These are phyloP conservation scores for Limonium bicolor DNA, from an alignment of 148 eudicot species.

Conservation along the genomic window DNA sequence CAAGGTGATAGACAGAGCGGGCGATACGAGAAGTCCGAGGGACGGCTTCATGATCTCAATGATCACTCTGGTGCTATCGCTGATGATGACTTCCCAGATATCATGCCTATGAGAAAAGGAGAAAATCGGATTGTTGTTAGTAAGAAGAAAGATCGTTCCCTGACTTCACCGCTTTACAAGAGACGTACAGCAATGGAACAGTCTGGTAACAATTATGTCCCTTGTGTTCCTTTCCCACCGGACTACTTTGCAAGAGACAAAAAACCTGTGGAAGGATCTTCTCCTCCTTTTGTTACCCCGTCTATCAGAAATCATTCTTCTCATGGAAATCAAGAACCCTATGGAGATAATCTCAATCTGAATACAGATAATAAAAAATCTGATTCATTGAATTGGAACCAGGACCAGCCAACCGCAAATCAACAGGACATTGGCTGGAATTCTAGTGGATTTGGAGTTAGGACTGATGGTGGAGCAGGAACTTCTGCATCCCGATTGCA, in stretches of 20 bases:
- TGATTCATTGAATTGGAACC: background rate
- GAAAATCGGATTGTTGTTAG: slow-evolving; percentile 62
- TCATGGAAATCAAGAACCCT: background rate
- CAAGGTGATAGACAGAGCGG: no score
- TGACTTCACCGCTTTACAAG: slow-evolving; percentile 59
- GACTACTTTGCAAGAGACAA: slow-evolving; percentile 51
- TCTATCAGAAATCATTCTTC: no score
- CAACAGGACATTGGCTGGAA: slow-evolving; percentile 11
- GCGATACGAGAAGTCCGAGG: slow-evolving; percentile 3
- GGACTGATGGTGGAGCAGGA: slow-evolving; percentile 3
- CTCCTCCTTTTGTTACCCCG: no score
- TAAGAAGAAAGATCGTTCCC: slow-evolving; percentile 74
- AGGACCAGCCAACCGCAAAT: slow-evolving; percentile 1
- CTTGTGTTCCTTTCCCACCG: slow-evolving; percentile 95
- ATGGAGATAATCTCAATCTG: background rate
- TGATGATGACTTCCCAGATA: slow-evolving; percentile 55
- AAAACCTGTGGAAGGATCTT: slow-evolving; percentile 8
- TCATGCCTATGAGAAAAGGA: slow-evolving; percentile 73
- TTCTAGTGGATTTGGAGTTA: slow-evolving; percentile 3
- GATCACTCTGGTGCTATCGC: slow-evolving; percentile 23
- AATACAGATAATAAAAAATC: no score
- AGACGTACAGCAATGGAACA: slow-evolving; percentile 64
- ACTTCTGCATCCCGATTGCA: background rate
- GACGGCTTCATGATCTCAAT: slow-evolving; percentile 32
- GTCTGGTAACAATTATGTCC: slow-evolving; percentile 46